Conservation (phyloP, 169 alveolate species). For the Eimeria brunetti region DNA sequence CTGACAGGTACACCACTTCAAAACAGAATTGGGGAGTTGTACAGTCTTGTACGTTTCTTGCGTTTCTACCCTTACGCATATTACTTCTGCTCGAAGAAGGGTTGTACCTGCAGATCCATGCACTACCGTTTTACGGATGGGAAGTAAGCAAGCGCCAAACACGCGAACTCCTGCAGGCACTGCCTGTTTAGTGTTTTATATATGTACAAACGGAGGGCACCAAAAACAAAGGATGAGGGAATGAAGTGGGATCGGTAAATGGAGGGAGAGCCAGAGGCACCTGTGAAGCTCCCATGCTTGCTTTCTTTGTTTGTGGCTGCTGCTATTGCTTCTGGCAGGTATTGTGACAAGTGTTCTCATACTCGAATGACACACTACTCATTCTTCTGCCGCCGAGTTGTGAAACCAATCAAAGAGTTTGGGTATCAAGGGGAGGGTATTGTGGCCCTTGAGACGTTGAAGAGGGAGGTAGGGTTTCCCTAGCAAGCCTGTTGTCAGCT, state of each 20-base stretch:
- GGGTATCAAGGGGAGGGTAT: slow-evolving; percentile 91
- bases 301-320: neutral
- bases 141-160: slow-evolving; percentile 66
- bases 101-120: slow-evolving; percentile 89
- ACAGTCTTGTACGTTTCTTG: slow-evolving; percentile 95
- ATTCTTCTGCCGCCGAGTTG: slow-evolving; percentile 90
- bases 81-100: slow-evolving; percentile 92
- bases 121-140: slow-evolving; percentile 87
- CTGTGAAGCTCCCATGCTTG: neutral
- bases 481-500: neutral
- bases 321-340: slow-evolving; percentile 70
- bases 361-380: slow-evolving; percentile 90
- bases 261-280: neutral
- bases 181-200: neutral
- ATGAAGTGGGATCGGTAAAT: neutral
- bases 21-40: slow-evolving; percentile 97
- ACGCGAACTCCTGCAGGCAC: neutral
- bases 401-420: slow-evolving; percentile 89
- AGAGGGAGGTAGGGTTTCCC: slow-evolving; percentile 78
- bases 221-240: neutral
- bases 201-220: neutral
- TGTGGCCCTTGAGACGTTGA: slow-evolving; percentile 84
- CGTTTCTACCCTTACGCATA: slow-evolving; percentile 96
- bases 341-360: slow-evolving; percentile 90
- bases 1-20: slow-evolving; percentile 99